Base-by-base conservation (phyloP, 306 rosid genomes). In the Cucumis melo region DNA sequence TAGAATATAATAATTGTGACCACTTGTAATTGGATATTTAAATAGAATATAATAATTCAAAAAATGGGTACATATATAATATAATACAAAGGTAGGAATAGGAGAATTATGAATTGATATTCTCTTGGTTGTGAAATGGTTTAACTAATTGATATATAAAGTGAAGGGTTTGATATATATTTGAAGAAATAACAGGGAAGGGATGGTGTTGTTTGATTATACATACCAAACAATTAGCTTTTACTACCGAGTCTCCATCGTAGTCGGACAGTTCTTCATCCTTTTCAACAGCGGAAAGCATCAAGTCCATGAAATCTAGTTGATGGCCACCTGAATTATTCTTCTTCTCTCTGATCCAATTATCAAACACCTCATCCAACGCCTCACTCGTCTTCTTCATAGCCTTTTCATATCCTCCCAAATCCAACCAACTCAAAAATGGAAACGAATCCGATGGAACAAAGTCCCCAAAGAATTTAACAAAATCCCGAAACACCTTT, bases 381-480 rank as follows among this genome's bases (percentile, higher is more conserved):
- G 7, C 23, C 20, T 54, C 2, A 15, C 32, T 5, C 1, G 51
- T 20, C 9, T 66, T 20, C 6, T 66, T 66, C 73, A 66, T 87
- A 1, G 89, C 84, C 78, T 13, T 87, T 74, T 87, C 85, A 53
- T 85, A 86, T 8, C 92, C 92, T 74, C 79, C 79, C 72, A 85
- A 77, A 77, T 87, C 92, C 24, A 88, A 61, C 88, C 91, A 88
- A 23, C 86, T 44, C 44, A 90, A 51, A 75, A 75, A 90, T 3
- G 92, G 88, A 79, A 90, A 56, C 3, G 88, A 90, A 20, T 90
- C 91, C 0, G 89, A 82, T 10, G 87, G 88, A n/a, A 87, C 91
- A 36, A 85, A 90, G 6, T 79, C 76, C 3, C 86, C 89, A 9
- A 82, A 86, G 36, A 83, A 66, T 64, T 79, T 83, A 77, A 90